phyloP scores from a whole-genome alignment of 2,329 filamentous ascomycete species.

The Claviceps paspali region DNA sequence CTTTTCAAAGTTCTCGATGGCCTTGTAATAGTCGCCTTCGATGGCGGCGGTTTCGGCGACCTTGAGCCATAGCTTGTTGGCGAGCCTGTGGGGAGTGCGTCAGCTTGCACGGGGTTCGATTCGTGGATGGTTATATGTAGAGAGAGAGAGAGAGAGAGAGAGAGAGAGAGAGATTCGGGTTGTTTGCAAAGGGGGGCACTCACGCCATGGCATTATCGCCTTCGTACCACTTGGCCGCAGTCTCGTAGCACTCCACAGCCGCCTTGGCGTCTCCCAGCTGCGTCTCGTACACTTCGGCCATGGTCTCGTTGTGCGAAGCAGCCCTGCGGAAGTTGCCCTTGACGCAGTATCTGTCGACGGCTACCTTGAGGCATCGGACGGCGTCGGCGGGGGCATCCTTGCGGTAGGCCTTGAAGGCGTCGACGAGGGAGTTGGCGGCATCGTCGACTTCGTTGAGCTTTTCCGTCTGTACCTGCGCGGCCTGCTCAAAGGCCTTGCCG shows the following conservation, averaged over 20 bases:
- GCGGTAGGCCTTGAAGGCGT: slow-evolving; percentile 91
- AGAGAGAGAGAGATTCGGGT: too few relatives aligned
- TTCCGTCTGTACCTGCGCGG: slow-evolving; percentile 63
- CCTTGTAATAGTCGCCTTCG: slow-evolving; percentile 69
- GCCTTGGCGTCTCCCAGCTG: slow-evolving; percentile 64
- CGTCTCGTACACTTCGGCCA: slow-evolving; percentile 74
- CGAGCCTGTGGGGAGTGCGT: slow-evolving; percentile 39
- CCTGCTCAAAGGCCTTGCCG: slow-evolving; percentile 72
- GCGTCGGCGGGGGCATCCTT: slow-evolving; percentile 75
- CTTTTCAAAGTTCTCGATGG: slow-evolving; percentile 70
- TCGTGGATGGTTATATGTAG: too few relatives aligned
- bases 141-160: too few relatives aligned
- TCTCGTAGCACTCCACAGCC: slow-evolving; percentile 71
- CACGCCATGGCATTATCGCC: slow-evolving; percentile 72
- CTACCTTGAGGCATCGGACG: slow-evolving; percentile 60
- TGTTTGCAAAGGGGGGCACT: too few relatives aligned
- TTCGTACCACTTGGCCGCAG: slow-evolving; percentile 80
- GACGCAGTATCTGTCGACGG: slow-evolving; percentile 72
- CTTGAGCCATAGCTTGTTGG: slow-evolving; percentile 89
- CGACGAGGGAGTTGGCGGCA: slow-evolving; percentile 71
- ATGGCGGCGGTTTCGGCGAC: slow-evolving; percentile 76
- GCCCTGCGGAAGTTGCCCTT: slow-evolving; percentile 87
- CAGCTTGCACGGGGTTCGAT: too few relatives aligned
- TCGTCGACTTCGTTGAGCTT: slow-evolving; percentile 86
- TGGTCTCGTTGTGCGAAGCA: slow-evolving; percentile 76